phyloP scores from a whole-genome alignment of 2,329 filamentous ascomycete species.

The Aspergillus sp. region DNA sequence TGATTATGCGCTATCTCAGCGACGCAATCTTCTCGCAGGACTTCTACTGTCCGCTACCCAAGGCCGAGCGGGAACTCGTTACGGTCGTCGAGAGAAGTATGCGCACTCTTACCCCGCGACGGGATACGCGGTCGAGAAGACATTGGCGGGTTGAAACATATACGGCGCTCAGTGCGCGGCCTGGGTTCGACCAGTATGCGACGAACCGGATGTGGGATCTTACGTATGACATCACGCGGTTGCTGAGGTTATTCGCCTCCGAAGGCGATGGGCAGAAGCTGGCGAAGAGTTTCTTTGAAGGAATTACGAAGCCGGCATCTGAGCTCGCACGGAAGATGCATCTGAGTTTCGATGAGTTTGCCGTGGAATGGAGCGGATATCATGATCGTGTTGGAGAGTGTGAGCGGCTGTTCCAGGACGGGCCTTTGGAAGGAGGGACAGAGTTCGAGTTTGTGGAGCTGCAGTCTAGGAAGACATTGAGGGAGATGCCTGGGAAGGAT shows the following conservation, averaged over 20 bases:
- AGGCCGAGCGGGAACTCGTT: constrained; percentile 5
- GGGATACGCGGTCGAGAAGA: constrained; percentile 6
- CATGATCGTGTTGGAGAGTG: not conserved
- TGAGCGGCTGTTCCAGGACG: not conserved
- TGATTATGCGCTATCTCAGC: constrained; percentile 1
- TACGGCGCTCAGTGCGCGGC: constrained; percentile 3
- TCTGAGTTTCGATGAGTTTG: constrained; percentile 10
- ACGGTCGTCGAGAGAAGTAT: constrained; percentile 7
- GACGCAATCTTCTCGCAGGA: constrained; percentile 14
- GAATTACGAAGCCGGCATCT: constrained; percentile 1
- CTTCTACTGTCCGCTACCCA: constrained; percentile 12
- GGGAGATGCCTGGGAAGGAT: not conserved
- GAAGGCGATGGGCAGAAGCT: not conserved
- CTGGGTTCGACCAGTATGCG: not conserved
- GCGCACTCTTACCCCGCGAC: not conserved
- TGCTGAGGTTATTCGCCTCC: constrained; percentile 1
- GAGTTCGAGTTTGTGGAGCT: constrained; percentile 10
- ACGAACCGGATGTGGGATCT: constrained; percentile 1
- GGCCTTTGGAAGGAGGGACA: not conserved
- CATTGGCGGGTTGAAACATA: constrained; percentile 15
- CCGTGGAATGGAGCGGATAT: constrained; percentile 3
- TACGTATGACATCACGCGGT: not conserved
- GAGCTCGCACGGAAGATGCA: constrained; percentile 8
- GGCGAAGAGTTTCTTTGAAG: constrained; percentile 1
- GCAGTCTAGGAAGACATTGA: not conserved